phyloP scores from a whole-genome alignment of 805 yeast species.

The Pichia nanzhaoensis region DNA sequence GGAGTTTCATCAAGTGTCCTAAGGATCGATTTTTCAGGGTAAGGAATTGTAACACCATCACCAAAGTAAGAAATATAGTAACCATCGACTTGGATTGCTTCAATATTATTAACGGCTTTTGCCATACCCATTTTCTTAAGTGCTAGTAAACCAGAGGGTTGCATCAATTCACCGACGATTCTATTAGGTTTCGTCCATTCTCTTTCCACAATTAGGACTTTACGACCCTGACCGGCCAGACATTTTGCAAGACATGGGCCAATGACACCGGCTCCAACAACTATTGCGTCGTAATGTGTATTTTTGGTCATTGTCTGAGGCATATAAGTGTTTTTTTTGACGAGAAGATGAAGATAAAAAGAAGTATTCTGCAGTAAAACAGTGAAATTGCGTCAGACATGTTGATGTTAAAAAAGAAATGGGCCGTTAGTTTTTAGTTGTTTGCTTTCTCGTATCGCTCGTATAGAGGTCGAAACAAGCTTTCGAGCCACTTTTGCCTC shows the following conservation, averaged over 20 bases:
- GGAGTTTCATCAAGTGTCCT: slow-evolving; percentile 37
- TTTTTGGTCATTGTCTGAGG: neutral
- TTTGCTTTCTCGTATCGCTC: neutral
- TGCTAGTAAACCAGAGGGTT: slow-evolving; percentile 93
- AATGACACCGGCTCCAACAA: slow-evolving; percentile 97
- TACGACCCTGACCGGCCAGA: slow-evolving; percentile 83
- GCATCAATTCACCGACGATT: slow-evolving; percentile 94
- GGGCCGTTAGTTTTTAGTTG: neutral
- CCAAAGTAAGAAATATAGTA: slow-evolving; percentile 70
- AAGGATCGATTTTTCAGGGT: slow-evolving; percentile 56
- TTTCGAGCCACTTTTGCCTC: neutral
- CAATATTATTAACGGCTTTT: slow-evolving; percentile 64
- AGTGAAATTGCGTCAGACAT: no score
- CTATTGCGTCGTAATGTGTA: slow-evolving; percentile 63
- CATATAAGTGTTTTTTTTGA: neutral
- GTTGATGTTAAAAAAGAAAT: no score
- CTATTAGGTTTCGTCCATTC: slow-evolving; percentile 92
- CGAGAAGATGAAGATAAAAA: neutral
- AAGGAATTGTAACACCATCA: slow-evolving; percentile 52
- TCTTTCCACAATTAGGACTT: slow-evolving; percentile 73
- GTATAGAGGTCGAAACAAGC: no score
- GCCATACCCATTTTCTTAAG: slow-evolving; percentile 77
- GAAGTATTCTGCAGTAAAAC: neutral
- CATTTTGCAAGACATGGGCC: slow-evolving; percentile 93
- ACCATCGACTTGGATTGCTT: slow-evolving; percentile 72